These are phyloP conservation scores for Irineochytrium annulatum DNA, from an alignment of 192 early-diverging fungal genomes.

Conservation along the genomic window DNA sequence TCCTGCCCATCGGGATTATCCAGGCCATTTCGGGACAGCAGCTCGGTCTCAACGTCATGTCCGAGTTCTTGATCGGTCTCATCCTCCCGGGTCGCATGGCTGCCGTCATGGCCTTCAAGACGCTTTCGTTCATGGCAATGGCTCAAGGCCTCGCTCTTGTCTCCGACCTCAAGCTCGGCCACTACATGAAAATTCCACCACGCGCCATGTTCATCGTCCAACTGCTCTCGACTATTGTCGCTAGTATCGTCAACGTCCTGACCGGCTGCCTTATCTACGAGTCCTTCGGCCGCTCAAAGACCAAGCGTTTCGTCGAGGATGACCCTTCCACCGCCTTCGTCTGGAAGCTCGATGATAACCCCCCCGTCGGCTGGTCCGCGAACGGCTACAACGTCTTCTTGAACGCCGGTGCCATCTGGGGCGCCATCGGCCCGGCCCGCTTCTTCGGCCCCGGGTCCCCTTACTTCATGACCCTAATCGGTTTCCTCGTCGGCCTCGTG, in stretches of 20 bases:
- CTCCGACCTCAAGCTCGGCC: slow-evolving; percentile 70
- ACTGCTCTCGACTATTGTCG: slow-evolving; percentile 55
- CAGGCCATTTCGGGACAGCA: slow-evolving; percentile 72
- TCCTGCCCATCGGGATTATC: slow-evolving; percentile 67
- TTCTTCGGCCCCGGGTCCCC: slow-evolving; percentile 48
- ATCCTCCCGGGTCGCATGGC: slow-evolving; percentile 75
- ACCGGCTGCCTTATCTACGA: slow-evolving; percentile 4
- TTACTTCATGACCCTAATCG: slow-evolving; percentile 7
- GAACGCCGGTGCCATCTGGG: slow-evolving; percentile 68
- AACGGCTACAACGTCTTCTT: slow-evolving; percentile 48
- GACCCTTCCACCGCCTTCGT: neutral
- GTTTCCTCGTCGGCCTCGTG: slow-evolving; percentile 23
- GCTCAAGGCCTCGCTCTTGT: slow-evolving; percentile 70
- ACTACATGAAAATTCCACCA: slow-evolving; percentile 69
- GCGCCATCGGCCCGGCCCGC: slow-evolving; percentile 64
- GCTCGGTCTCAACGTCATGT: slow-evolving; percentile 77
- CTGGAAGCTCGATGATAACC: neutral
- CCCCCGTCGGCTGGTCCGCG: slow-evolving; percentile 1
- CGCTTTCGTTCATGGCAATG: slow-evolving; percentile 73
- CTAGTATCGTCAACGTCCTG: slow-evolving; percentile 35
- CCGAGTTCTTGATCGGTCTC: slow-evolving; percentile 81
- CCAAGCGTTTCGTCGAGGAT: neutral
- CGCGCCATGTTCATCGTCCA: slow-evolving; percentile 48
- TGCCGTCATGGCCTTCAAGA: slow-evolving; percentile 83
- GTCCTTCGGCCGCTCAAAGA: neutral